These are phyloP conservation scores for Phialocephala sp. DNA, from an alignment of 2,329 filamentous ascomycete genomes.

Conservation along the genomic window DNA sequence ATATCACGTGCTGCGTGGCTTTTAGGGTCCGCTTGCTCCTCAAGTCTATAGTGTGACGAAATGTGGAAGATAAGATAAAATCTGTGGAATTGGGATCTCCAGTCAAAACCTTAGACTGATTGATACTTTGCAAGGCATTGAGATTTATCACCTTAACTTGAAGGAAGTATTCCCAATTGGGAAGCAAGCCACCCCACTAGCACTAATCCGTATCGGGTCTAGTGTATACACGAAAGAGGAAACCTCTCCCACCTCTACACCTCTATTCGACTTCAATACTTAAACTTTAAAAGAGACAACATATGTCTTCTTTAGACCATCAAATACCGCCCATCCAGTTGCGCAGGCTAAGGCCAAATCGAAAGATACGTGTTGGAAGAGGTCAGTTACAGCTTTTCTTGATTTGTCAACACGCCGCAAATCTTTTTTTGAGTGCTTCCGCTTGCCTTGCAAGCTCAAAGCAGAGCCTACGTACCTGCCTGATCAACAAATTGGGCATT, in stretches of 20 bases:
- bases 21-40: too few relatives aligned
- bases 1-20: too few relatives aligned
- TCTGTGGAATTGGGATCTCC: too few relatives aligned
- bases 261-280: background rate
- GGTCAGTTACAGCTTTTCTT: background rate
- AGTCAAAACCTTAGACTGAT: too few relatives aligned
- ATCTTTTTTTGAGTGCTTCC: background rate
- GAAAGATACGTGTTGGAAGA: background rate
- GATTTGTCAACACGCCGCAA: conserved; percentile 7
- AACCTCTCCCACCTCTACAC: conserved; percentile 6
- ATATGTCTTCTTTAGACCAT: background rate
- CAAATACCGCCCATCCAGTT: background rate
- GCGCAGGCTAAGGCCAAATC: background rate
- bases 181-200: conserved; percentile 18
- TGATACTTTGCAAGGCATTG: too few relatives aligned
- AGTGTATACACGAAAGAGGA: background rate
- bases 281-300: background rate
- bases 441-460: background rate
- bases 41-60: too few relatives aligned
- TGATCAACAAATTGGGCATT: background rate
- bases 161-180: background rate
- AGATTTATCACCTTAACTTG: background rate
- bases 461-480: background rate
- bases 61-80: too few relatives aligned
- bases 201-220: conserved; percentile 7